Evolutionary conservation across 345 rosid species (phyloP).

Genomic region (Salix exigua): DNA sequence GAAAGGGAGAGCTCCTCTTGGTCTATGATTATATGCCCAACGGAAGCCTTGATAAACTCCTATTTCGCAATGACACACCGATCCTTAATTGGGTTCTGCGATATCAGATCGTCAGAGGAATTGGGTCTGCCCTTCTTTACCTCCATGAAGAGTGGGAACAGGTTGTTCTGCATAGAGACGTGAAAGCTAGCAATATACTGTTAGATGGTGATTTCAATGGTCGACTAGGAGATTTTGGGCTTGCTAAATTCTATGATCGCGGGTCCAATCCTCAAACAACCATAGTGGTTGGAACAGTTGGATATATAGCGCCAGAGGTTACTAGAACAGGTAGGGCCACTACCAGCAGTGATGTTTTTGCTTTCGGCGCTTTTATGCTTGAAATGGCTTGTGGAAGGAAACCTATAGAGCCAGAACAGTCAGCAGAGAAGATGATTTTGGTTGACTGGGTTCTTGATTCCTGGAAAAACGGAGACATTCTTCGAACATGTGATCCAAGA

Average conservation of each 20-base stretch:
- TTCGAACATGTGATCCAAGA: neutral
- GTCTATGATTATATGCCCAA: slow-evolving; percentile 3
- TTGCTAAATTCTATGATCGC: neutral
- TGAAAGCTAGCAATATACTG: slow-evolving; percentile 2
- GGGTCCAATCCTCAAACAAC: neutral
- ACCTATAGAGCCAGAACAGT: neutral
- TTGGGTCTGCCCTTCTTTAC: slow-evolving; percentile 2
- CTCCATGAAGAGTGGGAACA: slow-evolving; percentile 10
- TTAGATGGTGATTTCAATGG: slow-evolving; percentile 3
- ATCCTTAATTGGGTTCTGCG: neutral
- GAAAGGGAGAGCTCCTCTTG: slow-evolving; percentile 4
- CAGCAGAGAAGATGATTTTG: neutral
- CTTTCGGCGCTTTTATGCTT: neutral
- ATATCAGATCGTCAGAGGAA: neutral
- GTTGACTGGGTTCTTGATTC: neutral
- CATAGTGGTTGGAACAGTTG: neutral
- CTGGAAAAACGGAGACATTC: neutral
- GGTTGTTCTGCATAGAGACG: slow-evolving; percentile 6
- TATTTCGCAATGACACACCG: neutral
- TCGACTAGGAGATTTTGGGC: slow-evolving; percentile 5
- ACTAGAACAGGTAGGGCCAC: slow-evolving; percentile 1
- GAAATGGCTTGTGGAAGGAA: slow-evolving; percentile 6
- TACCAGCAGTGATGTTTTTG: slow-evolving; percentile 6
- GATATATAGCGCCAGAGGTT: slow-evolving; percentile 4
- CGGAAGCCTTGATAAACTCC: slow-evolving; percentile 1